A percentile compares a stretch with the other conserved stretches of the same genome.
Conservation (phyloP, 2,329 filamentous ascomycete species). For the Byssochlamys sp. region DNA sequence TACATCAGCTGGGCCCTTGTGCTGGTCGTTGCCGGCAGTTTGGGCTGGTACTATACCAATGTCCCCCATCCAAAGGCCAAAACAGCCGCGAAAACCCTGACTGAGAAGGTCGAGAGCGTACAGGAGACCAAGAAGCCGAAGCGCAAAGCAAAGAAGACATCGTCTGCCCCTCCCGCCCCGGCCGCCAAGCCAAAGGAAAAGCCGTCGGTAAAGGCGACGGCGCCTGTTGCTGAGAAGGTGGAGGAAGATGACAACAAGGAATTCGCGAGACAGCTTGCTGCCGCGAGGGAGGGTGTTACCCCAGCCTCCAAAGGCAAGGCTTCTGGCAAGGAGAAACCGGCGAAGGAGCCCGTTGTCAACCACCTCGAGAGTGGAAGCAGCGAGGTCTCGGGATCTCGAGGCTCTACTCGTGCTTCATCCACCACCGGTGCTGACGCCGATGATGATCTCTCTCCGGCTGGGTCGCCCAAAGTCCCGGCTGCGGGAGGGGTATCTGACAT, state of each 20-base stretch:
- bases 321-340: slow-evolving; percentile 58
- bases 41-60: slow-evolving; percentile 35
- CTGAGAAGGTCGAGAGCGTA: slow-evolving; percentile 26
- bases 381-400: slow-evolving; percentile 28
- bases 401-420: slow-evolving; percentile 56
- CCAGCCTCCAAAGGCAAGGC: slow-evolving; percentile 34
- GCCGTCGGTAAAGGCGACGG: slow-evolving; percentile 18
- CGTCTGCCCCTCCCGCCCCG: slow-evolving; percentile 19
- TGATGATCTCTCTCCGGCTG: slow-evolving; percentile 64
- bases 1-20: slow-evolving; percentile 37
- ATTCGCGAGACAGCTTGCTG: slow-evolving; percentile 65
- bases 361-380: slow-evolving; percentile 46
- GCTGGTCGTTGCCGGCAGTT: slow-evolving; percentile 31
- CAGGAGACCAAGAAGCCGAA: slow-evolving; percentile 33
- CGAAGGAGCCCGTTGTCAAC: slow-evolving; percentile 52
- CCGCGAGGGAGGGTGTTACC: slow-evolving; percentile 59
- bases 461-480: slow-evolving; percentile 46
- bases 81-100: slow-evolving; percentile 17
- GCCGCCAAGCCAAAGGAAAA: slow-evolving; percentile 20
- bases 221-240: slow-evolving; percentile 22
- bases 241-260: slow-evolving; percentile 62
- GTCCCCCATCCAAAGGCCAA: slow-evolving; percentile 24
- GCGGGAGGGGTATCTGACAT: slow-evolving; percentile 76
- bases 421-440: slow-evolving; percentile 67
- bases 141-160: slow-evolving; percentile 27